phyloP scores from a whole-genome alignment of 345 rosid genomes.

The Brassica nigra region DNA sequence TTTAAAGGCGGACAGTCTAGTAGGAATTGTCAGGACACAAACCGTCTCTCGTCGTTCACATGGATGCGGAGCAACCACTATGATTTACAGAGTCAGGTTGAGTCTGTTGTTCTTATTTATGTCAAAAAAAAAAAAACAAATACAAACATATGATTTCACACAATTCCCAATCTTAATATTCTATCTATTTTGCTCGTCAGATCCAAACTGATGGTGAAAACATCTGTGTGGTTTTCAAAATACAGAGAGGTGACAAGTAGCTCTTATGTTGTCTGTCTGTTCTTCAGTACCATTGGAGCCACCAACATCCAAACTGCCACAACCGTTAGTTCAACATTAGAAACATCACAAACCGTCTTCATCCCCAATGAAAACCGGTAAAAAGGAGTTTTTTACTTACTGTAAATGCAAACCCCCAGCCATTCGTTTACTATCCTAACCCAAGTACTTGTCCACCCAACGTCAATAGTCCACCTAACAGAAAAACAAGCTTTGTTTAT shows the following conservation, averaged over 20 bases:
- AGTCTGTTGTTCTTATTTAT: no score
- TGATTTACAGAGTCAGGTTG: no score
- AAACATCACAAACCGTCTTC: not conserved
- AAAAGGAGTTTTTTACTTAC: constrained; percentile 50
- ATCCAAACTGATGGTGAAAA: not conserved
- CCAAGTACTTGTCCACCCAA: constrained; percentile 99
- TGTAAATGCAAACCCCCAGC: constrained; percentile 85
- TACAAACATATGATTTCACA: not conserved
- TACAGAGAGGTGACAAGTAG: constrained; percentile 3
- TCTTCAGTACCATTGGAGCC: constrained; percentile 65
- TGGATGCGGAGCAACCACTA: no score
- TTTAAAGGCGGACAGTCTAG: no score
- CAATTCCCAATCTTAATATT: not conserved
- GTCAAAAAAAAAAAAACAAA: not conserved
- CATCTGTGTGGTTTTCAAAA: not conserved
- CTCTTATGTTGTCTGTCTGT: constrained; percentile 46
- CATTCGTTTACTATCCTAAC: constrained; percentile 89
- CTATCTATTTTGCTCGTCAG: constrained; percentile 15
- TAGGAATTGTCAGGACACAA: no score
- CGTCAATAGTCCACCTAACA: constrained; percentile 94
- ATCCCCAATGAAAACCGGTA: not conserved
- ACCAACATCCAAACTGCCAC: constrained; percentile 91
- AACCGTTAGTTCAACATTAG: not conserved
- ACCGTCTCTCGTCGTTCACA: no score
- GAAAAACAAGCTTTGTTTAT: not conserved